Evolutionary conservation across 225 moss, liverwort and hornwort genomes (phyloP), one percentile per base, ranked within the genome.

Genomic region (Anthoceros angustus): DNA sequence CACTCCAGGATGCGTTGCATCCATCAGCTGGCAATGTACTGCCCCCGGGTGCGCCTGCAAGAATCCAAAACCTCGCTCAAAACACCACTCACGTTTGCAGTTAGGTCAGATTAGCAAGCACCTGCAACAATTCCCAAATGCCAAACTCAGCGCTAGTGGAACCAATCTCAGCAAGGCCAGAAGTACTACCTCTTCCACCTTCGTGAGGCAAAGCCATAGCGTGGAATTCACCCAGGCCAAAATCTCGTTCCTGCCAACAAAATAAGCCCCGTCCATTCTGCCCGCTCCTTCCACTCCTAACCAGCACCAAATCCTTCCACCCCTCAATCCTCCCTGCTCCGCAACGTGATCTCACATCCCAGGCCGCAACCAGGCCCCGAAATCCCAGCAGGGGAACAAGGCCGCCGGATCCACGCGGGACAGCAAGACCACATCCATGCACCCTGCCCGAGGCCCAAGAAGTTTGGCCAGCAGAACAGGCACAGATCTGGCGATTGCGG

Each of bases 191-290:
- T 95, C 95, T 68, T 95, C 95, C 46, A 95, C 95, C 75, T 95
- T 95, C 43, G 80, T 86, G 25, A 95, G 73, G 24, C 84, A 85
- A 26, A 95, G 80, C 73, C 86, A 84, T 6, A 95, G 72, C 23
- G 95, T 95, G 26, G 67, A 82, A 20, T 95, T 95, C 62, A 95
- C 90, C 95, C 95, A 95, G 4, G 70, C 63, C 74, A 95, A 68
- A 73, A 95, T 91, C 83, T 95, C 95, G 25, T 95, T 95, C 62
- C 95, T 77, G 7, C 95, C 95, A 14, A 93, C 95, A 25, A 91
- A 95, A 71, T 95, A 95, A 9, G 95, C 95, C 38, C 88, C 91
- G 62, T 95, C 95, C 95, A 95, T 95, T 91, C 91, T 95, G 49
- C 95, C 90, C n/a, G 7, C 32, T 32, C 32, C 2, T 32, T 32